These are phyloP conservation scores for Hanseniaspora vineae DNA, from an alignment of 805 yeast species.

Conservation along the genomic window DNA sequence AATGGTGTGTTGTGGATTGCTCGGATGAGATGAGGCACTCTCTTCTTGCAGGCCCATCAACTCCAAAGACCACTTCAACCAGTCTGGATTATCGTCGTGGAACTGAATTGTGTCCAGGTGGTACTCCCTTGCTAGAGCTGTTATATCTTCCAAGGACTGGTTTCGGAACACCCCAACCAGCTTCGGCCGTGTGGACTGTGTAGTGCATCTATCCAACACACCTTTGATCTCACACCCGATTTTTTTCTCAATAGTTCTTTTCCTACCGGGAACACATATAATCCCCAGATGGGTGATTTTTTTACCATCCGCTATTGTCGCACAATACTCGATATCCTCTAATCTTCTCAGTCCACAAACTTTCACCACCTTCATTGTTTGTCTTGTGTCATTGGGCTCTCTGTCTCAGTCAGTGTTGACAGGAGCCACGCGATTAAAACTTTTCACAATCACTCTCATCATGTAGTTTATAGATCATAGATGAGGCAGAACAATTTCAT, in stretches of 20 bases:
- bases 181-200: constrained; percentile 14
- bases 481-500: too few species aligned
- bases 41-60: constrained; percentile 7
- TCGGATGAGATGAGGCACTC: constrained; percentile 31
- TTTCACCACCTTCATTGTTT: neutral
- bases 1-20: constrained; percentile 38
- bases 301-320: neutral
- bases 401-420: too few species aligned
- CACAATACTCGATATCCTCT: constrained; percentile 1
- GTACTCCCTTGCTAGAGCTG: constrained; percentile 26
- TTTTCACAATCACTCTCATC: too few species aligned
- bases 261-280: constrained; percentile 73
- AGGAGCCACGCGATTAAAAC: too few species aligned
- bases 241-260: constrained; percentile 46
- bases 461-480: too few species aligned
- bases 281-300: constrained; percentile 40
- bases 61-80: constrained; percentile 2
- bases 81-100: constrained; percentile 62
- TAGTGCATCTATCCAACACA: constrained; percentile 27
- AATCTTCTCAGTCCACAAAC: constrained; percentile 4
- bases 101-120: constrained; percentile 71
- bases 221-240: constrained; percentile 35
- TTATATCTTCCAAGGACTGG: constrained; percentile 56
- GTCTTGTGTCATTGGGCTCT: too few species aligned
- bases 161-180: constrained; percentile 87